These are phyloP conservation scores for Metschnikowia bowlesiae DNA, from an alignment of 805 yeast genomes.

Conservation along the genomic window DNA sequence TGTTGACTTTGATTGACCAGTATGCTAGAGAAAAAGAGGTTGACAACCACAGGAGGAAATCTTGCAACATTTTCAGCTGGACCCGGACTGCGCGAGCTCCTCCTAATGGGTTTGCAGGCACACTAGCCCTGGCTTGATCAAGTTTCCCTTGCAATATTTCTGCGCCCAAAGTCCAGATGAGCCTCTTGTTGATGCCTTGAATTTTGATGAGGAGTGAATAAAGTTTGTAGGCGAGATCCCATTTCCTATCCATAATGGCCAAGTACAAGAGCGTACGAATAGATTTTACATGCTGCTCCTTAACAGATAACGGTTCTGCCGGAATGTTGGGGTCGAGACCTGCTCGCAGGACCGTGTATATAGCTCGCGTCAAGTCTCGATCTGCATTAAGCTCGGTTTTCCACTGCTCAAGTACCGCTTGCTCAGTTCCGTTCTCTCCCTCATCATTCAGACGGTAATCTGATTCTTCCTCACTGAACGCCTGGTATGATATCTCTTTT, in stretches of 20 bases:
- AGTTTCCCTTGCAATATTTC: slow-evolving; percentile 39
- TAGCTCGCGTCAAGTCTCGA: slow-evolving; percentile 5
- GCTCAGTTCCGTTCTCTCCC: slow-evolving; percentile 1
- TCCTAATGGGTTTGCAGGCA: neutral
- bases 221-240: slow-evolving; percentile 53
- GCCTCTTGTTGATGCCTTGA: slow-evolving; percentile 48
- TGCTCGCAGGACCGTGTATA: slow-evolving; percentile 2
- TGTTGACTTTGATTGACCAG: neutral
- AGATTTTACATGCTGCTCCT: slow-evolving; percentile 8
- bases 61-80: neutral
- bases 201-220: slow-evolving; percentile 48
- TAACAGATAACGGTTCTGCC: neutral
- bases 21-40: neutral
- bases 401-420: slow-evolving; percentile 7
- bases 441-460: neutral
- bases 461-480: neutral
- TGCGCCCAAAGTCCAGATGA: slow-evolving; percentile 62
- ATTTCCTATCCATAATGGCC: slow-evolving; percentile 44
- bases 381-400: slow-evolving; percentile 2
- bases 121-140: slow-evolving; percentile 2
- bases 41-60: slow-evolving; percentile 3
- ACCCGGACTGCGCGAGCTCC: neutral
- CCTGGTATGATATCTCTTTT: neutral
- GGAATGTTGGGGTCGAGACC: slow-evolving; percentile 10
- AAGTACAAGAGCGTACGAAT: slow-evolving; percentile 47